phyloP scores from a whole-genome alignment of 306 rosid genomes.

The Prosopis cineraria region DNA sequence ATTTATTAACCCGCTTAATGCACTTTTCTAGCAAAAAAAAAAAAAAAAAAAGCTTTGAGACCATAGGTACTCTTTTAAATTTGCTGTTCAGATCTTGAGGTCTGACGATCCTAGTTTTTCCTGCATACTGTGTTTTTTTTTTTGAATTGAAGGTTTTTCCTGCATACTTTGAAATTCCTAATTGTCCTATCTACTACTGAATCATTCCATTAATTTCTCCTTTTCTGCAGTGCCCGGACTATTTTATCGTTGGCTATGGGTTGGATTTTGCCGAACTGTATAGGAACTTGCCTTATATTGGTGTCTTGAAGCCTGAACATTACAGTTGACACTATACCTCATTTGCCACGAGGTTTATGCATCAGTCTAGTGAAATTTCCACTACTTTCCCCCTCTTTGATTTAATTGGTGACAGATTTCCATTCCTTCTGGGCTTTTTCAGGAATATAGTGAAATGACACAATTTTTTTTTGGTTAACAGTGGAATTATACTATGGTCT shows the following conservation, averaged over 20 bases:
- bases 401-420: not conserved
- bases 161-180: not conserved
- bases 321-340: slow-evolving; percentile 39
- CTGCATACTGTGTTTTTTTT: no score
- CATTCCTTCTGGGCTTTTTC: not conserved
- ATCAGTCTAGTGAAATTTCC: not conserved
- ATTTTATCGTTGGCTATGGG: slow-evolving; percentile 92
- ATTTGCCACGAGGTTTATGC: not conserved
- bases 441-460: not conserved
- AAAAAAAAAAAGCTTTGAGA: no score
- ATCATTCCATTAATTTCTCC: slow-evolving; percentile 19
- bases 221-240: slow-evolving; percentile 78
- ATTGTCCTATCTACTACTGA: not conserved
- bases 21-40: not conserved
- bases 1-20: not conserved
- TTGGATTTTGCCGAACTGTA: slow-evolving; percentile 81
- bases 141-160: no score
- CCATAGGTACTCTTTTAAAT: not conserved
- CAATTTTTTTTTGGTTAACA: no score
- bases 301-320: slow-evolving; percentile 80
- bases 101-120: not conserved
- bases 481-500: not conserved
- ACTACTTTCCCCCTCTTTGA: not conserved
- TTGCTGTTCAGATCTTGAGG: not conserved
- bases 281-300: slow-evolving; percentile 86